Base-by-base conservation (phyloP, 805 yeast genomes). In the Kluyveromyces siamensis region DNA sequence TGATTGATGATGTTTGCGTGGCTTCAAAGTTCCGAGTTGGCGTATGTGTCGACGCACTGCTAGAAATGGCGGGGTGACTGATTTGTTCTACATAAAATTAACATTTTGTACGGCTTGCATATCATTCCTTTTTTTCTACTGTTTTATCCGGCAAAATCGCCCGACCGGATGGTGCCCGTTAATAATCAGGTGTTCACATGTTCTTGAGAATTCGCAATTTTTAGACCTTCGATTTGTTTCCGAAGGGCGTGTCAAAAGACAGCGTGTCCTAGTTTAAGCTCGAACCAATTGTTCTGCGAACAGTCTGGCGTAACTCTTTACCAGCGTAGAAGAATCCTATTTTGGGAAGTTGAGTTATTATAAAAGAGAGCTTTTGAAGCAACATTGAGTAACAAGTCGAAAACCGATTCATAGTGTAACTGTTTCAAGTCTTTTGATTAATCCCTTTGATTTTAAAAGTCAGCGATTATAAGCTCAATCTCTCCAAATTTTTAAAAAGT, bases 1-100 rank as follows among this genome's bases (percentile, higher is more conserved):
- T 89, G 1, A 73, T 89, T 45, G 76, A 74, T 48, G 96, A 88
- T 60, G 81, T 88, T 2, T 74, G 88, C 33, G 66, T 69, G 2
- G 78, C 82, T 63, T 84, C 83, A 60, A 73, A 77, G 52, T 83
- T 84, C 33, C 72, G 82, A 45, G 71, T 85, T 6, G 95, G 89
- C 30, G 76, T 74, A 9, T 84, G 90, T 45, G 83, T 88, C 8
- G 96, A 87, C 60, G 55, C 57, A n/a, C 46, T 64, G 43, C 52
- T 65, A 41, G 53, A 62, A 16, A 48, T 65, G 39, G 14, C 27
- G 10, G 38, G 18, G 8, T 41, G 17, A 13, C n/a, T n/a, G 11
- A 11, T 30, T 30, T 13, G 35, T 30, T 7, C 14, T 30, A 13
- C 35, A 11, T 30, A 30, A 8, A 13, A 13, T 11, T 13, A 30